Evolutionary conservation across 352 stramenopile genomes (phyloP).

Genomic region (Thalassiosira exigua): DNA sequence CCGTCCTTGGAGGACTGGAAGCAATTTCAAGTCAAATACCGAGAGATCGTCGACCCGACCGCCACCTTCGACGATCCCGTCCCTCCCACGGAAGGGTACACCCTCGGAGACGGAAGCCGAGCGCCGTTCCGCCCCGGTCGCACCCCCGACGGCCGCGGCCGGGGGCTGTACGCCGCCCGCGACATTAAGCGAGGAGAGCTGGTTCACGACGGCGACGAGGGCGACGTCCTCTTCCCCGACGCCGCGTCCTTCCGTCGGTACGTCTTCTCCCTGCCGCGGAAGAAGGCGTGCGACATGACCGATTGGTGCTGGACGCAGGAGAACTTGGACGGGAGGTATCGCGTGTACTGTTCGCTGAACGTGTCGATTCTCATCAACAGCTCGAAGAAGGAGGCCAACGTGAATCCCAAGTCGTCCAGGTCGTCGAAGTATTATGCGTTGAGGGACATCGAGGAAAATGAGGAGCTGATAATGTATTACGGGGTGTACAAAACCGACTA

Average conservation of each 20-base stretch:
- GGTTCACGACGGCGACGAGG: slow-evolving; percentile 27
- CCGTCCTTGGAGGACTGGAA: slow-evolving; percentile 29
- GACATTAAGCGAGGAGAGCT: slow-evolving; percentile 50
- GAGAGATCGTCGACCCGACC: slow-evolving; percentile 9
- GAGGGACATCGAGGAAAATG: slow-evolving; percentile 40
- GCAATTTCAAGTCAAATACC: slow-evolving; percentile 14
- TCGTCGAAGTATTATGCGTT: slow-evolving; percentile 23
- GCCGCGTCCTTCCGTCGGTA: slow-evolving; percentile 7
- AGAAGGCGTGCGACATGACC: slow-evolving; percentile 31
- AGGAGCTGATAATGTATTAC: slow-evolving; percentile 36
- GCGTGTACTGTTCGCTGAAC: slow-evolving; percentile 18
- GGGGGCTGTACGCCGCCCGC: slow-evolving; percentile 40
- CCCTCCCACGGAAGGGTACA: slow-evolving; percentile 29
- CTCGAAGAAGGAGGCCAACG: slow-evolving; percentile 6
- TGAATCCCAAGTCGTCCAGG: slow-evolving; percentile 5
- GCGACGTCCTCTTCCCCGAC: slow-evolving; percentile 19
- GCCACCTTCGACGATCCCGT: slow-evolving; percentile 31
- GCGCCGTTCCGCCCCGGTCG: slow-evolving; percentile 22
- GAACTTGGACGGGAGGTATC: background rate
- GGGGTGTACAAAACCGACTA: slow-evolving; percentile 27
- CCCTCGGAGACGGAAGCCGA: background rate
- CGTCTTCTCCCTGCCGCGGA: slow-evolving; percentile 36
- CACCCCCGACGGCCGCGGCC: slow-evolving; percentile 1
- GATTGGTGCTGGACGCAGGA: slow-evolving; percentile 45
- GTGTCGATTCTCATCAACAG: slow-evolving; percentile 38